These are phyloP conservation scores for Boletus reticulatus DNA, from an alignment of 768 basidiomycete genomes.

Conservation along the genomic window DNA sequence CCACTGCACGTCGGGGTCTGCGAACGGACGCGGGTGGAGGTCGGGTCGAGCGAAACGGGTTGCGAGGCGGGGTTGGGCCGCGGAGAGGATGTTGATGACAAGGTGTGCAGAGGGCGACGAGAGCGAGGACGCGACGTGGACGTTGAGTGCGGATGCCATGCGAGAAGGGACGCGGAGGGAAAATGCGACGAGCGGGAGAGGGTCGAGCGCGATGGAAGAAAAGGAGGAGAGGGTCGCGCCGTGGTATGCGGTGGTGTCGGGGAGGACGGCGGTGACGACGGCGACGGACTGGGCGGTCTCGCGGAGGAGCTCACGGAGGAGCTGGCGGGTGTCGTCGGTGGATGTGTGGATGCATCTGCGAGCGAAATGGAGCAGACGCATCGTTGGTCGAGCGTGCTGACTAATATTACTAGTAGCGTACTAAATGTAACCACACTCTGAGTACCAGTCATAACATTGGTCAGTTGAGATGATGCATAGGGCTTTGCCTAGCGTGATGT, in stretches of 20 bases:
- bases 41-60: constrained; percentile 72
- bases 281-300: constrained; percentile 84
- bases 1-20: constrained; percentile 34
- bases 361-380: background rate
- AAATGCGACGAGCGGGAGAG: constrained; percentile 84
- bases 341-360: constrained; percentile 5
- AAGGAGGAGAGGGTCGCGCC: constrained; percentile 95
- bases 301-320: constrained; percentile 60
- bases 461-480: too few species aligned
- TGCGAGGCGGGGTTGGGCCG: constrained; percentile 60
- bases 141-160: constrained; percentile 64
- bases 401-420: background rate
- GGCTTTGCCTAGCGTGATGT: too few species aligned
- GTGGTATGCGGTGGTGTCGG: constrained; percentile 49
- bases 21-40: constrained; percentile 61
- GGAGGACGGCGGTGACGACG: constrained; percentile 73
- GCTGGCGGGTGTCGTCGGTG: constrained; percentile 14
- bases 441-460: too few species aligned
- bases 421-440: too few species aligned
- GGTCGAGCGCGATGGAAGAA: constrained; percentile 87
- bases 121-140: constrained; percentile 11
- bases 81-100: constrained; percentile 79
- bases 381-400: background rate
- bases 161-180: constrained; percentile 87
- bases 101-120: constrained; percentile 42